These are phyloP conservation scores for Talaromyces trachyspermus DNA, from an alignment of 495 filamentous ascomycete species.

Conservation along the genomic window DNA sequence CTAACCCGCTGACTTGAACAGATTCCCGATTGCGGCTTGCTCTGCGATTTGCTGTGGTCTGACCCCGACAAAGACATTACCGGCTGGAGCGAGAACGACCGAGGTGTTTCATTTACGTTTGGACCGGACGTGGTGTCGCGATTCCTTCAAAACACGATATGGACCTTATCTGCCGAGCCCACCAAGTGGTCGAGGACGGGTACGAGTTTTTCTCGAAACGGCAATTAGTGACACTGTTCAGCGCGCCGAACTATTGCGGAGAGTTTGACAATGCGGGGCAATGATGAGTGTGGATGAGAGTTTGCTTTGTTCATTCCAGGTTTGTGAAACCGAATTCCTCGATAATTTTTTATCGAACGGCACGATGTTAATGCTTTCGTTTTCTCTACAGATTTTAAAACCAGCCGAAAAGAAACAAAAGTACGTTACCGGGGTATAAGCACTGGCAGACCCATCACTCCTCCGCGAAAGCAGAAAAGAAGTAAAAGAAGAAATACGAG, in stretches of 20 bases:
- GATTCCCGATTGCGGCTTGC: slow-evolving; percentile 97
- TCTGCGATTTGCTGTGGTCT: slow-evolving; percentile 97
- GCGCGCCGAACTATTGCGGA: slow-evolving; percentile 97
- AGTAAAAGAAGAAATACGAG: slow-evolving; percentile 73
- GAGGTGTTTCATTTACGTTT: slow-evolving; percentile 98
- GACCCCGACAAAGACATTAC: slow-evolving; percentile 99
- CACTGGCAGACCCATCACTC: slow-evolving; percentile 78
- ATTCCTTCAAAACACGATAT: slow-evolving; percentile 99
- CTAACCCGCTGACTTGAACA: slow-evolving; percentile 49
- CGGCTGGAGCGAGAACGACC: slow-evolving; percentile 99
- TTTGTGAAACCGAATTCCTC: too few relatives aligned
- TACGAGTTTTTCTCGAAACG: slow-evolving; percentile 99
- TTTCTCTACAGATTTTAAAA: slow-evolving; percentile 99
- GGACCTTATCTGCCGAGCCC: slow-evolving; percentile 97
- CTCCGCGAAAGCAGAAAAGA: slow-evolving; percentile 88
- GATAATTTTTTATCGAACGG: too few relatives aligned
- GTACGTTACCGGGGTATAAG: slow-evolving; percentile 91
- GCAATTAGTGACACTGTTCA: slow-evolving; percentile 95
- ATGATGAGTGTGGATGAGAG: slow-evolving; percentile 99
- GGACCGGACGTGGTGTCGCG: slow-evolving; percentile 98
- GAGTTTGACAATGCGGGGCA: slow-evolving; percentile 99
- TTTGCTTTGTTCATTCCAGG: slow-evolving; percentile 98
- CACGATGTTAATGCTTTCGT: too few relatives aligned
- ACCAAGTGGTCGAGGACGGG: slow-evolving; percentile 98
- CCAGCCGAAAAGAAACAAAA: slow-evolving; percentile 99